These are phyloP conservation scores for Ocimum tenuiflorum DNA, from an alignment of 257 asterid species.

Conservation along the genomic window DNA sequence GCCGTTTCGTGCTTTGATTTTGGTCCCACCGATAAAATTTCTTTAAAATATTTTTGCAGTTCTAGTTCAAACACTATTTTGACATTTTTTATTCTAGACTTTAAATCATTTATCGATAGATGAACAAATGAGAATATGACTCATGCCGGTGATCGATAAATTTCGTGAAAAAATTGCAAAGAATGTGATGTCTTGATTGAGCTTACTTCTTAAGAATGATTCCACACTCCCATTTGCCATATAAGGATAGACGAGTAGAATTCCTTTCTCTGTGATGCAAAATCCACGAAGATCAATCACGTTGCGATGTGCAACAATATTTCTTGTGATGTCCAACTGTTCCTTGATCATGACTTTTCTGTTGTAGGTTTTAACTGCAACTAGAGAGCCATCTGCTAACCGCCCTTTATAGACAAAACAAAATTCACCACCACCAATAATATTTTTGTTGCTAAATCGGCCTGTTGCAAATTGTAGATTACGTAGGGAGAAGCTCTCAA, in stretches of 20 bases:
- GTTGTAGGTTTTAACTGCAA: not conserved
- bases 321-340: not conserved
- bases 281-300: not conserved
- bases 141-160: no score
- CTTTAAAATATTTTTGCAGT: no score
- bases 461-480: not conserved
- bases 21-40: no score
- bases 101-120: no score
- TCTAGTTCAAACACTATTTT: no score
- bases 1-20: no score
- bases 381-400: not conserved
- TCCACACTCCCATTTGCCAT: conserved; percentile 12
- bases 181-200: no score
- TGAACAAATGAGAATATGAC: no score
- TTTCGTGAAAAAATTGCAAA: no score
- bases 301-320: not conserved
- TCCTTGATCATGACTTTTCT: not conserved
- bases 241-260: conserved; percentile 5
- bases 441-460: not conserved
- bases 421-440: not conserved
- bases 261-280: not conserved
- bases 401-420: not conserved
- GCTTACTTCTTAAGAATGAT: conserved; percentile 9
- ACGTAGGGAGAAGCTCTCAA: not conserved
- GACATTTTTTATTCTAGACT: no score